Percentiles rank a stretch among this genome's conserved stretches.
These are phyloP conservation scores for Leptodermis oblonga DNA, from an alignment of 257 asterid species.

Conservation along the genomic window DNA sequence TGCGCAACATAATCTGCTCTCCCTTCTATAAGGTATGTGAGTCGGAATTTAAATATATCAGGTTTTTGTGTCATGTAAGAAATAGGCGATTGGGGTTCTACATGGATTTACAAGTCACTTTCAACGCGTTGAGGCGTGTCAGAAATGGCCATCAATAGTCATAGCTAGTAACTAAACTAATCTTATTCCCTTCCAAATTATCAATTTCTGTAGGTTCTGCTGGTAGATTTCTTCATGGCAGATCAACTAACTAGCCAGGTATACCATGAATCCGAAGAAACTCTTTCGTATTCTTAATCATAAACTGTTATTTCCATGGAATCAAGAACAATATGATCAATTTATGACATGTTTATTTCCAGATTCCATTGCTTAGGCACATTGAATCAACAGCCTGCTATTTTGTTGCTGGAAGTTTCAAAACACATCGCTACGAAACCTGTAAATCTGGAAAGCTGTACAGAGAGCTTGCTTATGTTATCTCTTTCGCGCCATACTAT, in stretches of 20 bases:
- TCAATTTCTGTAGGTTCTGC: conserved; percentile 45
- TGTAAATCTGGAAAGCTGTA: conserved; percentile 80
- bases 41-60: not conserved
- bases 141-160: not conserved
- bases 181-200: conserved; percentile 3
- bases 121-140: too few species aligned
- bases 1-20: conserved; percentile 79
- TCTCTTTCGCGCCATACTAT: conserved; percentile 89
- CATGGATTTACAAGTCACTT: too few species aligned
- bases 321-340: not conserved
- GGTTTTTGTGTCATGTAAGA: too few species aligned
- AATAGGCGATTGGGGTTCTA: too few species aligned
- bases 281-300: not conserved
- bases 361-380: conserved; percentile 87
- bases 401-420: conserved; percentile 72
- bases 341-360: not conserved
- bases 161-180: not conserved
- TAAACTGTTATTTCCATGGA: not conserved
- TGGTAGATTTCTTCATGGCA: conserved; percentile 98
- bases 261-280: conserved; percentile 8
- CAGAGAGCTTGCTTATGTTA: conserved; percentile 76
- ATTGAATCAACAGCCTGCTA: conserved; percentile 91
- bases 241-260: conserved; percentile 99
- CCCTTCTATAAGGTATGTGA: conserved; percentile 78
- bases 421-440: conserved; percentile 48